These are phyloP conservation scores for Mycena vitilis DNA, from an alignment of 768 basidiomycete genomes.

Conservation along the genomic window DNA sequence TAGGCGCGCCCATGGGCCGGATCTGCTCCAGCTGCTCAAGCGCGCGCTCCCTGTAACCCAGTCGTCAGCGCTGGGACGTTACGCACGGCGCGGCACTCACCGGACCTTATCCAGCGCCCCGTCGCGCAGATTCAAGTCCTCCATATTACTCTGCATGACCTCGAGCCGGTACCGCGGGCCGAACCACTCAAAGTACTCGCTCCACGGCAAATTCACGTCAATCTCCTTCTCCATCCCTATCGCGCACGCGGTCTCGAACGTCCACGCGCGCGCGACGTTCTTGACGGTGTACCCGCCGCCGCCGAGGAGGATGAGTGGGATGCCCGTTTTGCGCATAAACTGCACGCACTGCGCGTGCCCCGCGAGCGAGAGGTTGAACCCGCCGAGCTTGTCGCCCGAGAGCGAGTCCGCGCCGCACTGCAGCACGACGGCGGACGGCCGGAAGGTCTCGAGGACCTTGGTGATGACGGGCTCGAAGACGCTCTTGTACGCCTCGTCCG, in stretches of 20 bases:
- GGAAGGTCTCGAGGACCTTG: slow-evolving; percentile 87
- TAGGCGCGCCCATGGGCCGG: slow-evolving; percentile 70
- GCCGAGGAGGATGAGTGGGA: slow-evolving; percentile 92
- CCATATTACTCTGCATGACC: slow-evolving; percentile 93
- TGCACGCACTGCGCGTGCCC: slow-evolving; percentile 94
- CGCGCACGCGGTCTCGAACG: slow-evolving; percentile 96
- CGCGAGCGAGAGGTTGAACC: slow-evolving; percentile 95
- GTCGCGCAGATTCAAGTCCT: slow-evolving; percentile 88
- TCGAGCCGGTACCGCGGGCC: slow-evolving; percentile 95
- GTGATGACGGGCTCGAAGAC: slow-evolving; percentile 95
- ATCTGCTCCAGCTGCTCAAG: slow-evolving; percentile 58
- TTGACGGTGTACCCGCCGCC: slow-evolving; percentile 98
- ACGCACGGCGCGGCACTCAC: slow-evolving; percentile 53
- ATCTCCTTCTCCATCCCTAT: slow-evolving; percentile 85
- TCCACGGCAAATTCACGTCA: slow-evolving; percentile 85
- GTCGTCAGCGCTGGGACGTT: background rate
- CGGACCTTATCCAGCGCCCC: slow-evolving; percentile 83
- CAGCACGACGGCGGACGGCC: slow-evolving; percentile 87
- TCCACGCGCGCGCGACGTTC: slow-evolving; percentile 95
- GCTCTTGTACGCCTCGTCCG: slow-evolving; percentile 85
- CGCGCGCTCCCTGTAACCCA: slow-evolving; percentile 47
- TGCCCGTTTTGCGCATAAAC: slow-evolving; percentile 82
- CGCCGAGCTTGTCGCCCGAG: slow-evolving; percentile 94
- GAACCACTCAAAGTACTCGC: slow-evolving; percentile 96
- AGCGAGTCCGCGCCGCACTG: slow-evolving; percentile 98